Base-by-base conservation (phyloP, 345 rosid species). In the Gossypium rotundifolium region DNA sequence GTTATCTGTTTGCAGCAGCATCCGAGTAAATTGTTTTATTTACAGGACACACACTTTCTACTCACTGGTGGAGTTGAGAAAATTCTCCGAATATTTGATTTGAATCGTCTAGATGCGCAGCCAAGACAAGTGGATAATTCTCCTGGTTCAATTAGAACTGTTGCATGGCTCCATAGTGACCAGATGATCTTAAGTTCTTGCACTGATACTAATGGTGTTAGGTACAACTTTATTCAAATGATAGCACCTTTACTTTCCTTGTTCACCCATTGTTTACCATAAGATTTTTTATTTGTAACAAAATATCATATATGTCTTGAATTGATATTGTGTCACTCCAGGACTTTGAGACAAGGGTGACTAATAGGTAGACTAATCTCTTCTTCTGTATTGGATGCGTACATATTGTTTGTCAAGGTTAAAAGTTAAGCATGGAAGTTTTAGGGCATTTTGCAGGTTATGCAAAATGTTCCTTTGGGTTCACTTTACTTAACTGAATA, bases 1-100 rank as follows among this genome's bases (percentile, higher is more conserved):
- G 23, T 27, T 51, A 27, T 51, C 59, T 10, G 22, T 51, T 69
- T 27, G 59, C 72, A 27, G 72, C 60, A 17, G 72, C 60, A 29
- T 70, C 73, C 52, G 25, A 51, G n/a, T 70, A 70, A 16, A 52
- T 51, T 70, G 25, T 70, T 70, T 51, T 70, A 29, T 70, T 55
- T 52, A 11, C 83, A 95, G 99, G 97, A 93, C 79, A 88, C 97
- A 42, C 92, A 83, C 73, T 85, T 84, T 74, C 81, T 93, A 76
- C 92, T 93, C 75, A 93, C 99, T 18, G 98, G 98, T 33, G 99
- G 98, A 61, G 29, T 89, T 78, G 99, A 93, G 94, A 96, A 96
- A 81, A 83, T 91, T 79, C 88, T 93, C 66, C 92, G 97, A 12
- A 85, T 96, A 75, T 96, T 85, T 81, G 98, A 96, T 84, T 78